Evolutionary conservation across 1,284 basidiomycete genomes (phyloP).

Genomic region (Moesziomyces globuligerus): DNA sequence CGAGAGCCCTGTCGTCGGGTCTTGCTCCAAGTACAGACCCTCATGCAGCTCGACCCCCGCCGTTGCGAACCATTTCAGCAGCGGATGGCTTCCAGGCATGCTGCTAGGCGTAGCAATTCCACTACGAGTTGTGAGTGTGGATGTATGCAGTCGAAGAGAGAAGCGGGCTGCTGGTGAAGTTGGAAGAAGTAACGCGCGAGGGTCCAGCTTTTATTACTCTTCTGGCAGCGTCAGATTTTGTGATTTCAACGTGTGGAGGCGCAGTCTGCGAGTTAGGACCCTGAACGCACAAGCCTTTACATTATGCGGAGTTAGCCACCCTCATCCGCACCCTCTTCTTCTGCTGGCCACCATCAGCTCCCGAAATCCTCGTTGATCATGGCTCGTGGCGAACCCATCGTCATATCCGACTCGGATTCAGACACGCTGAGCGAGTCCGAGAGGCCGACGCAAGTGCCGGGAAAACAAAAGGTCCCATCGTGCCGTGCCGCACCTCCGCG

Average conservation of each 20-base stretch:
- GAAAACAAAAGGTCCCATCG: neutral
- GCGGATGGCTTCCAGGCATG: conserved; percentile 3
- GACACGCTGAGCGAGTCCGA: conserved; percentile 47
- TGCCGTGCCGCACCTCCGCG: neutral
- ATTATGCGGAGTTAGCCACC: too few species aligned
- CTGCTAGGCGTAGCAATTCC: too few species aligned
- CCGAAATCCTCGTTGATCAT: conserved; percentile 4
- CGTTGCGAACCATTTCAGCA: conserved; percentile 17
- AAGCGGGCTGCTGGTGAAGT: too few species aligned
- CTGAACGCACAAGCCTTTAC: too few species aligned
- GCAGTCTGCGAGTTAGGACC: too few species aligned
- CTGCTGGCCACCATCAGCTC: neutral
- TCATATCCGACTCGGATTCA: conserved; percentile 48
- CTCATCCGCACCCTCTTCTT: neutral
- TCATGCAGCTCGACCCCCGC: conserved; percentile 32
- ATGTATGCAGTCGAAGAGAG: neutral
- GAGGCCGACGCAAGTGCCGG: conserved; percentile 2
- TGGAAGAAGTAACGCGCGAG: too few species aligned
- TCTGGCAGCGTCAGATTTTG: too few species aligned
- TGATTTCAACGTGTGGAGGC: conserved; percentile 1
- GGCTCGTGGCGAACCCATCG: conserved; percentile 19
- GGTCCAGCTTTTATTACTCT: conserved; percentile 2
- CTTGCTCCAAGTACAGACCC: conserved; percentile 10
- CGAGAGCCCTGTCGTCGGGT: conserved; percentile 25
- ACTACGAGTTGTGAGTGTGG: neutral